A percentile compares a stretch with the other conserved stretches of the same genome.
These are phyloP conservation scores for Jamesozyma gamospora DNA, from an alignment of 805 yeast species.

Conservation along the genomic window DNA sequence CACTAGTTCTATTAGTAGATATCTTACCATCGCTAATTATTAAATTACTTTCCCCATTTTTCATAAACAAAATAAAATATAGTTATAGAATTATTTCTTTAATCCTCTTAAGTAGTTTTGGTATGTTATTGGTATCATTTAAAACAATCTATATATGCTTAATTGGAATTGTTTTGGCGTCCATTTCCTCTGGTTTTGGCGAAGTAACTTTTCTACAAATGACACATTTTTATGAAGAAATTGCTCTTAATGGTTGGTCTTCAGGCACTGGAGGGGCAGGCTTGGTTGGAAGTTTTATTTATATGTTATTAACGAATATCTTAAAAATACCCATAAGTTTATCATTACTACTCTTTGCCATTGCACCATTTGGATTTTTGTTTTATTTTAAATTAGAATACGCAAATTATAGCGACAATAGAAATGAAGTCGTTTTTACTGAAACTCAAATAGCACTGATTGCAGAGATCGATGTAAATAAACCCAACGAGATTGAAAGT, in stretches of 20 bases:
- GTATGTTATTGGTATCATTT: conserved; percentile 57
- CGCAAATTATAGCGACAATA: background rate
- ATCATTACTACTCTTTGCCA: conserved; percentile 48
- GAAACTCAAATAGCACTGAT: background rate
- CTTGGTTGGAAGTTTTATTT: conserved; percentile 65
- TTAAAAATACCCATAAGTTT: conserved; percentile 43
- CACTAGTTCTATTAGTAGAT: conserved; percentile 75
- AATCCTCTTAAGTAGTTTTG: conserved; percentile 50
- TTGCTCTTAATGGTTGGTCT: conserved; percentile 77
- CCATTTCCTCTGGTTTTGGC: conserved; percentile 80
- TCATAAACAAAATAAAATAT: conserved; percentile 58
- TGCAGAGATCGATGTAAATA: background rate
- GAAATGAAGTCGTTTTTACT: background rate
- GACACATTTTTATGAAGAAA: conserved; percentile 60
- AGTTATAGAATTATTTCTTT: conserved; percentile 41
- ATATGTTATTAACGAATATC: conserved; percentile 63
- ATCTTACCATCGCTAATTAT: conserved; percentile 71
- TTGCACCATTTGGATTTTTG: conserved; percentile 46
- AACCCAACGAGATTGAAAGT: background rate
- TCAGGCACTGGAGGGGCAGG: conserved; percentile 98
- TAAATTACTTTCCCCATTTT: conserved; percentile 71
- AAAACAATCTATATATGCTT: conserved; percentile 29
- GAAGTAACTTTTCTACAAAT: conserved; percentile 81
- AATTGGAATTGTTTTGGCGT: conserved; percentile 68
- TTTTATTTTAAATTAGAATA: conserved; percentile 25